Conservation (phyloP, 164 flowering plant genomes). For the Macadamia integrifolia region DNA sequence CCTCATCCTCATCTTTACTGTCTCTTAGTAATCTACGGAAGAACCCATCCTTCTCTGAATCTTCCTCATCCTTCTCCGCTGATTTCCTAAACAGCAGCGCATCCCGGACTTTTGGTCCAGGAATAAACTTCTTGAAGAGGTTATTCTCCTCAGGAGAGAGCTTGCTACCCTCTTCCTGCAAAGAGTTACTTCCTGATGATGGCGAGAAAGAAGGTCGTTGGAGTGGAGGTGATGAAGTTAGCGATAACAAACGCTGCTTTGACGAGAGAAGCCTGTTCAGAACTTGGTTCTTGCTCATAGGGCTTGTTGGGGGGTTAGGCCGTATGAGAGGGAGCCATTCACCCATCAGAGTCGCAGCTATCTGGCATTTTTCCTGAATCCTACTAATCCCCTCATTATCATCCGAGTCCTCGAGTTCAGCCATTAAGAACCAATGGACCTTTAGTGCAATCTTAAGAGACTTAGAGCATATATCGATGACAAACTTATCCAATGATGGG, state of each 20-base stretch:
- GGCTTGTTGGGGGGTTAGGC: conserved; percentile 40
- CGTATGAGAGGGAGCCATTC: conserved; percentile 84
- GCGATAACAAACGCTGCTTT: conserved; percentile 64
- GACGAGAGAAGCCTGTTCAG: conserved; percentile 74
- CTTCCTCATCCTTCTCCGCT: conserved; percentile 40
- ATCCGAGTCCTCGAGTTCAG: conserved; percentile 92
- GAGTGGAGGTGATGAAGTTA: conserved; percentile 68
- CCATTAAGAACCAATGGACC: conserved; percentile 94
- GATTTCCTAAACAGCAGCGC: conserved; percentile 32
- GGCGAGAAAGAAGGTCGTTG: conserved; percentile 63
- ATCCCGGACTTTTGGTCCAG: conserved; percentile 34
- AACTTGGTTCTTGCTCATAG: conserved; percentile 73
- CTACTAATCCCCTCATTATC: conserved; percentile 95
- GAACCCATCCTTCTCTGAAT: conserved; percentile 46
- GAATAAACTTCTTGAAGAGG: conserved; percentile 33
- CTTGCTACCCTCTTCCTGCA: conserved; percentile 50
- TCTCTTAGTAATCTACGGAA: conserved; percentile 41
- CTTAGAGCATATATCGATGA: conserved; percentile 89
- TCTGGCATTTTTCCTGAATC: conserved; percentile 97
- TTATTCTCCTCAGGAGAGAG: conserved; percentile 70
- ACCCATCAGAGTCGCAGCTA: conserved; percentile 90
- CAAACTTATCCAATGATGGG: conserved; percentile 95
- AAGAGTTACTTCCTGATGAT: conserved; percentile 36
- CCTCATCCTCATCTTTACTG: conserved; percentile 63
- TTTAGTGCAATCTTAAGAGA: conserved; percentile 82